Evolutionary conservation across 2,329 filamentous ascomycete species (phyloP).

Genomic region (Colletotrichum phormii): DNA sequence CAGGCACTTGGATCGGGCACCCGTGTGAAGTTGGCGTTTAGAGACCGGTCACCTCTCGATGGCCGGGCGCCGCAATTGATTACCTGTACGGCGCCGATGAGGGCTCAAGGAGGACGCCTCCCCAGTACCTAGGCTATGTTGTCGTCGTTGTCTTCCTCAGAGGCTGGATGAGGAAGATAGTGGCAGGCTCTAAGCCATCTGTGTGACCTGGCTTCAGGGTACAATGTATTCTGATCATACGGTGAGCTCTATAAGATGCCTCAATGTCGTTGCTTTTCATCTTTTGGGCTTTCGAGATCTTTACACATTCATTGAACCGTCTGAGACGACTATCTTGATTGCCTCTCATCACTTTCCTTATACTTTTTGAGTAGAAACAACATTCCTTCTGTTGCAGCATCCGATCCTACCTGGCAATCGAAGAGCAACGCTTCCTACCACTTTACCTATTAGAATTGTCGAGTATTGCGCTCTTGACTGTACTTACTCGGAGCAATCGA

Average conservation of each 20-base stretch:
- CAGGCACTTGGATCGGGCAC: background rate
- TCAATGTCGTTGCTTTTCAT: background rate
- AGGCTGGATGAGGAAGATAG: background rate
- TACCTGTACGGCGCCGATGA: background rate
- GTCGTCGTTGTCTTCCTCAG: background rate
- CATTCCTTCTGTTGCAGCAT: background rate
- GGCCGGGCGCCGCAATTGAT: background rate
- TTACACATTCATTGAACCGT: background rate
- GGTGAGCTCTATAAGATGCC: background rate
- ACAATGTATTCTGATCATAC: background rate
- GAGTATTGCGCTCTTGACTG: background rate
- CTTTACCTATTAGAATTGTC: background rate
- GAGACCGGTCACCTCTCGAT: background rate
- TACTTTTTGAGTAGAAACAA: background rate
- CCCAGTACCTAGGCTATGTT: background rate
- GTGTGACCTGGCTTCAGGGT: background rate
- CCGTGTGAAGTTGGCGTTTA: background rate
- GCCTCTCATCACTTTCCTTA: background rate
- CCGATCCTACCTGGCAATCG: background rate
- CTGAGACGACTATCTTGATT: background rate
- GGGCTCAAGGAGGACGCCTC: background rate
- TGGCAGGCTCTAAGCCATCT: background rate
- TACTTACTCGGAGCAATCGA: background rate
- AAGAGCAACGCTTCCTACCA: background rate
- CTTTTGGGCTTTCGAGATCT: background rate